These are phyloP conservation scores for Biscogniauxia mediterranea DNA, from an alignment of 2,329 filamentous ascomycete genomes.

Conservation along the genomic window DNA sequence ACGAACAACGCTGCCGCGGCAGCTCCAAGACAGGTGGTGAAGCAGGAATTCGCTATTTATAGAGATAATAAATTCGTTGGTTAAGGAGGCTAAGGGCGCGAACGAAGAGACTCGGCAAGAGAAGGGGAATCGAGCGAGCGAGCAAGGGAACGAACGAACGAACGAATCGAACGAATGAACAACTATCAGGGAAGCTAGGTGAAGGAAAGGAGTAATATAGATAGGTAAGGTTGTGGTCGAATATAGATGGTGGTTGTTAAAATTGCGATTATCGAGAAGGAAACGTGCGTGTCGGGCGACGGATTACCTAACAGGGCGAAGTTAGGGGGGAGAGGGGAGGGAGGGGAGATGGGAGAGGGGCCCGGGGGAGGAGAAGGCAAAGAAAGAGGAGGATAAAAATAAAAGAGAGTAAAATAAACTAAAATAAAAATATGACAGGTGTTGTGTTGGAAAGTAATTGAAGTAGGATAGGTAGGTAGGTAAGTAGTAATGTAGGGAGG, in stretches of 20 bases:
- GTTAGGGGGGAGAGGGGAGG: conserved; percentile 27
- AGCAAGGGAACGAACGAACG: neutral
- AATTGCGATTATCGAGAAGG: neutral
- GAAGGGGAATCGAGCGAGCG: neutral
- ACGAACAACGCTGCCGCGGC: conserved; percentile 25
- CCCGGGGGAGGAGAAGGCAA: neutral
- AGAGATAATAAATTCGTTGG: conserved; percentile 1
- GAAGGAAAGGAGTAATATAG: neutral
- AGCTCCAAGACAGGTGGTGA: conserved; percentile 18
- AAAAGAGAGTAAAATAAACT: conserved; percentile 10
- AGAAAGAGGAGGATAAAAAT: conserved; percentile 20
- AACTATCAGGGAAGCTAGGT: neutral
- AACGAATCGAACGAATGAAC: neutral
- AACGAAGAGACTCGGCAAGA: conserved; percentile 13
- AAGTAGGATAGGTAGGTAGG: conserved; percentile 9
- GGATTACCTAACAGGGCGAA: conserved; percentile 4
- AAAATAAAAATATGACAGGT: too few species aligned
- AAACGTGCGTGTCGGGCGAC: neutral
- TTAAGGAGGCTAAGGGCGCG: conserved; percentile 4
- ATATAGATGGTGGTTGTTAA: conserved; percentile 6
- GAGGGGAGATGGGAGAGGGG: conserved; percentile 14
- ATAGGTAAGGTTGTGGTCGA: conserved; percentile 2
- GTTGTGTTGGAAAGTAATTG: neutral
- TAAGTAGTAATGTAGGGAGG: too few species aligned
- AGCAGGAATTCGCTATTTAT: conserved; percentile 1